Base-by-base conservation (phyloP, 495 filamentous ascomycete genomes). In the Daldinia loculata region DNA sequence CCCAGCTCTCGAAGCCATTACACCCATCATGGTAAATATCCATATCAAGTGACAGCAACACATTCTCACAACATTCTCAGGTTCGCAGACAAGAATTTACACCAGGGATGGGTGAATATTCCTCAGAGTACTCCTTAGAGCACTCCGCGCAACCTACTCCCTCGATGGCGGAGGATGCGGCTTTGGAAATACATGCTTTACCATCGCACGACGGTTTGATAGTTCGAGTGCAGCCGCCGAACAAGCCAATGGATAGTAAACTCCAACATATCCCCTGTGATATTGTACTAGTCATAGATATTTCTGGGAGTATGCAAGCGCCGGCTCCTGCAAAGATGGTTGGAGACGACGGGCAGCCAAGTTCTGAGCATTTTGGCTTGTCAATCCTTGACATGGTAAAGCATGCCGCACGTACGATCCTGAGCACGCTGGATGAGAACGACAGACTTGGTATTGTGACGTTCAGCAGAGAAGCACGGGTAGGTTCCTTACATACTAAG, bases 401-500 rank as follows among this genome's bases (percentile, higher is more conserved):
- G 60, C 81, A 85, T 62, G 80, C 82, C 0, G 81, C 82, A 34
- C 74, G 74, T 12, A 83, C 81, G 11, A 84, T 84, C 41, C 27
- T 83, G 7, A 80, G 77, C 56, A 82, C 79, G 4, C 62, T 85
- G 17, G 71, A 80, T 56, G 72, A 77, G 17, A 59, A 58, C 1
- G 82, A 85, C 59, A 71, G 82, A 11, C 72, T 85, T 7, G 83
- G 82, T 7, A 83, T 85, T 5, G 82, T 85, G 15, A 83, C 82
- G 0, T 85, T 83, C 36, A 57, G 75, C 7, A 51, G 29, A 27
- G 41, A 64, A 0, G 72, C 76, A 14, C 72, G 57, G 61, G 80
- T 75, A 63, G 27, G 74, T 64, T 30, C 32, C 15, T 41, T 5
- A 12, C 7, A 15, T 50, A 22, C 15, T 11, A 39, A 1, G 6